Conservation (phyloP, 495 filamentous ascomycete species). For the Aspergillus nidulans region DNA sequence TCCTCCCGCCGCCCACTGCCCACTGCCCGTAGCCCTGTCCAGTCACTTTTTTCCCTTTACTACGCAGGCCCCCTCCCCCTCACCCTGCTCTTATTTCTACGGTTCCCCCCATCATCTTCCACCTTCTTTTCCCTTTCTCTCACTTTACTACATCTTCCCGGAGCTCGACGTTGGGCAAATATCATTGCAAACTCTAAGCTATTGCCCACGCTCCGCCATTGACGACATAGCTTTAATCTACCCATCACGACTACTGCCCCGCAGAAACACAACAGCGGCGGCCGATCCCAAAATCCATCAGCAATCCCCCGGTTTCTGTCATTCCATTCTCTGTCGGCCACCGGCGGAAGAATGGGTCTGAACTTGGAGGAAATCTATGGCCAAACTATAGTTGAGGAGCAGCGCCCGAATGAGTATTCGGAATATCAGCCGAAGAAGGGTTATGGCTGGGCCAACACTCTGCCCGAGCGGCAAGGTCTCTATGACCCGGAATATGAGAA, state of each 20-base stretch:
- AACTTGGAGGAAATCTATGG: constrained; percentile 63
- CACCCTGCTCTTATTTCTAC: constrained; percentile 9
- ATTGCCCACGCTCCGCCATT: constrained; percentile 26
- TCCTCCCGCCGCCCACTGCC: constrained; percentile 14
- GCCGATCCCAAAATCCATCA: constrained; percentile 13
- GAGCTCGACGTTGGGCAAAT: constrained; percentile 27
- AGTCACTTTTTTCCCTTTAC: constrained; percentile 24
- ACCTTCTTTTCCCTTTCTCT: constrained; percentile 25
- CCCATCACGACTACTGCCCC: constrained; percentile 18
- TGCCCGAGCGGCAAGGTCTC: constrained; percentile 96
- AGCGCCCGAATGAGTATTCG: constrained; percentile 61
- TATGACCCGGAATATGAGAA: constrained; percentile 97
- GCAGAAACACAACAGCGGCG: constrained; percentile 22
- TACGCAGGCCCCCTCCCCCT: constrained; percentile 19
- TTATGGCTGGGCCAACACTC: constrained; percentile 87
- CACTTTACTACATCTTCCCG: constrained; percentile 20
- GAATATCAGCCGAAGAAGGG: constrained; percentile 86
- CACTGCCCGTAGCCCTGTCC: background rate
- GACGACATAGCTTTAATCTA: constrained; percentile 27
- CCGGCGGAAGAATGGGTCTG: constrained; percentile 62
- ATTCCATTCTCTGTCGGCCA: constrained; percentile 44
- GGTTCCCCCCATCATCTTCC: constrained; percentile 26
- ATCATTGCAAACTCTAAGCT: constrained; percentile 13
- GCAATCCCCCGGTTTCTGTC: constrained; percentile 16
- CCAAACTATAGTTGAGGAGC: constrained; percentile 56